phyloP scores from a whole-genome alignment of 2,329 filamentous ascomycete genomes.

The Chaetothyriales sp. region DNA sequence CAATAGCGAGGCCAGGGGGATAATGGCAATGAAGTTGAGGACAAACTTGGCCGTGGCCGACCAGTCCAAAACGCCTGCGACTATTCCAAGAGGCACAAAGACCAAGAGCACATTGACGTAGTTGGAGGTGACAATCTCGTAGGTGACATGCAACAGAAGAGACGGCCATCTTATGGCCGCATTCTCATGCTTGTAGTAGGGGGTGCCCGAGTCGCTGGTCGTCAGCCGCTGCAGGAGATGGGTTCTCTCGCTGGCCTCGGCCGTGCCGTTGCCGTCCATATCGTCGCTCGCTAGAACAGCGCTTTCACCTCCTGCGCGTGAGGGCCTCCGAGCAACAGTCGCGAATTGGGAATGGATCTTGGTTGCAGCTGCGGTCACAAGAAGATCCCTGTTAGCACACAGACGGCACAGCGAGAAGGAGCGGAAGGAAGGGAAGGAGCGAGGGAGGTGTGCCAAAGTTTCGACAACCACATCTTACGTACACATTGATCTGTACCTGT shows the following conservation, averaged over 20 bases:
- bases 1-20: constrained; percentile 45
- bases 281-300: neutral
- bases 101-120: constrained; percentile 47
- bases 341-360: neutral
- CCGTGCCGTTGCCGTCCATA: constrained; percentile 19
- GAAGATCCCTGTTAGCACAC: neutral
- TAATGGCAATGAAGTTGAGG: constrained; percentile 50
- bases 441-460: neutral
- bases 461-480: neutral
- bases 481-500: neutral
- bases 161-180: constrained; percentile 27
- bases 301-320: neutral
- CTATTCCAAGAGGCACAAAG: constrained; percentile 50
- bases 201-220: constrained; percentile 14
- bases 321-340: neutral
- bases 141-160: constrained; percentile 26
- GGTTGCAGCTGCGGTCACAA: neutral
- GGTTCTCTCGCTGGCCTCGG: constrained; percentile 23
- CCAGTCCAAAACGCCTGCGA: constrained; percentile 45
- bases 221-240: constrained; percentile 19
- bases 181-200: constrained; percentile 24
- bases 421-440: neutral
- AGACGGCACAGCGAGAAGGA: neutral
- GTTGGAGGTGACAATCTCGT: constrained; percentile 31
- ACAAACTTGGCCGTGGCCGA: constrained; percentile 43